These are phyloP conservation scores for Poa pratensis DNA, from an alignment of 176 grass and related monocot species.

Conservation along the genomic window DNA sequence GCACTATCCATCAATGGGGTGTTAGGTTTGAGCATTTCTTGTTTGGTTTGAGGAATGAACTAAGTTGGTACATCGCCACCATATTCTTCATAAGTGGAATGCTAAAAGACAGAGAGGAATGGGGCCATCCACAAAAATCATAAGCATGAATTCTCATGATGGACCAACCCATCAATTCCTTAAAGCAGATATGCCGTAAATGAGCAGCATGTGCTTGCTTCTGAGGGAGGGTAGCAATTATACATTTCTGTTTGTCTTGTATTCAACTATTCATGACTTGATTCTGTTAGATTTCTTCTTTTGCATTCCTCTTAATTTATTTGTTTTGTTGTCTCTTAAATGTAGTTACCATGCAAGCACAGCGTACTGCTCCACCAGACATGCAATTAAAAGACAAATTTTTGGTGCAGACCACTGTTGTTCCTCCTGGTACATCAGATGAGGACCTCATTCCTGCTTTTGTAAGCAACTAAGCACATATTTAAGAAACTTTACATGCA, in stretches of 20 bases:
- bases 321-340: conserved; percentile 34
- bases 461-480: conserved; percentile 68
- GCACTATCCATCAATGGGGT: neutral
- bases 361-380: conserved; percentile 75
- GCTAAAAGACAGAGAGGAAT: neutral
- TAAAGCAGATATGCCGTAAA: conserved; percentile 10
- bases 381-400: conserved; percentile 99
- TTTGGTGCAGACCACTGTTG: conserved; percentile 85
- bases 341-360: conserved; percentile 96
- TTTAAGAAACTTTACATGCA: neutral
- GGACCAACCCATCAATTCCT: conserved; percentile 22
- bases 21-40: conserved; percentile 7
- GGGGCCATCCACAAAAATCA: neutral
- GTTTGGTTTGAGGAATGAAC: conserved; percentile 4
- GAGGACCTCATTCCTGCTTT: conserved; percentile 78
- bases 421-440: conserved; percentile 83
- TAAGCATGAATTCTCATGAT: neutral
- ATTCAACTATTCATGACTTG: conserved; percentile 6
- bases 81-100: neutral
- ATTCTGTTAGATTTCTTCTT: conserved; percentile 36
- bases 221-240: conserved; percentile 18
- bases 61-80: neutral
- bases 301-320: conserved; percentile 29
- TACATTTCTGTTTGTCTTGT: conserved; percentile 14
- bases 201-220: conserved; percentile 5